Percentiles rank a stretch among this genome's conserved stretches.
These are phyloP conservation scores for Letharia columbiana DNA, from an alignment of 495 filamentous ascomycete species.

Conservation along the genomic window DNA sequence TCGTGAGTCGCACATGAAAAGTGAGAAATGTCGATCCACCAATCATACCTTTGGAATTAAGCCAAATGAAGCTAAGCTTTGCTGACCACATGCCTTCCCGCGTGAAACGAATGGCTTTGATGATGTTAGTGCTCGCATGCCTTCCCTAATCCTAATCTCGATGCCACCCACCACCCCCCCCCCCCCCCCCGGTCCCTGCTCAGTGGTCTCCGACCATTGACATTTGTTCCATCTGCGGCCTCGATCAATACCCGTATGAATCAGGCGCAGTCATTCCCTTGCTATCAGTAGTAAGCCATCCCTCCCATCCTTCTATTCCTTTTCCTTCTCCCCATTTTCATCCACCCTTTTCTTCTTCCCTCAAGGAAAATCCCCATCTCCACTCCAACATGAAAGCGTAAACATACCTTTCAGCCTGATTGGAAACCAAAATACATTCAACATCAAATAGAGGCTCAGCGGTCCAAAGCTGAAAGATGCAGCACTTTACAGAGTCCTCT, in stretches of 20 bases:
- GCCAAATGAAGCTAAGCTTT: not conserved
- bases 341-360: not conserved
- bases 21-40: not conserved
- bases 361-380: not conserved
- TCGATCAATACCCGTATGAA: not conserved
- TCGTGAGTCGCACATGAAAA: too few relatives aligned
- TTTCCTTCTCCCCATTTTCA: not conserved
- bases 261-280: not conserved
- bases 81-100: slow-evolving; percentile 8
- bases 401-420: not conserved
- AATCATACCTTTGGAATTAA: not conserved
- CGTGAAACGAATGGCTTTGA: not conserved
- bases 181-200: not conserved
- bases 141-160: not conserved
- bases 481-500: slow-evolving; percentile 12
- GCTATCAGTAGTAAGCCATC: not conserved
- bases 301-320: not conserved
- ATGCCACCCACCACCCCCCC: too few relatives aligned
- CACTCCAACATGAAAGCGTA: not conserved
- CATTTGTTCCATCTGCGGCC: not conserved
- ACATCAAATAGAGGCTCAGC: not conserved
- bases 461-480: not conserved
- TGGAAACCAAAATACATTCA: not conserved
- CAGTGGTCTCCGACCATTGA: not conserved
- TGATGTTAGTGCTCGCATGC: too few relatives aligned